Evolutionary conservation across 768 basidiomycete genomes (phyloP), one percentile per base, ranked within the genome.

Genomic region (Rhizopogon salebrosus): DNA sequence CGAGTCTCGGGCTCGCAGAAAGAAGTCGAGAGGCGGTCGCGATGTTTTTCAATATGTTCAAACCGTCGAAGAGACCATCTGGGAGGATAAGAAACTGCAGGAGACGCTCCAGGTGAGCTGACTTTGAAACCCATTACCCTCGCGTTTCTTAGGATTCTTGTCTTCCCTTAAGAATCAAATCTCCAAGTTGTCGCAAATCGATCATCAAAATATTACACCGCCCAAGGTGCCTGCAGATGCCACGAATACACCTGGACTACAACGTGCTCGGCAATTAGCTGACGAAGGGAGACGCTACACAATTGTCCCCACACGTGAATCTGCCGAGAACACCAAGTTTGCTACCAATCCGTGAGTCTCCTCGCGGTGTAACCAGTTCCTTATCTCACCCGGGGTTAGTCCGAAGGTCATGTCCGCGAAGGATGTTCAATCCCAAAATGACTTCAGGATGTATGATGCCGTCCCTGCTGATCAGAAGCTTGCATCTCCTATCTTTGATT

Each of bases 11-110:
- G 66, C 74, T 37, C 79, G 76, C 29, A 70, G 81, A 53, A 89
- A 89, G 70, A 89, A 82, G 63, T 75, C 82, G 4, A 76, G 80
- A 8, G 73, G 68, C 24, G 72, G 67, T 3, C 18, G 76, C 24
- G 83, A 83, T 39, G 78, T 92, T 24, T 92, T 92, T 59, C 84
- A 90, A 64, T 90, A 89, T 66, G 87, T 87, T 0, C 83, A 85
- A 60, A 92, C 89, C 0, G 83, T 92, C 18, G 89, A 91, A 57
- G 71, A 76, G 24, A 77, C 75, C 31, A 80, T 74, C 27, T 91
- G 87, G 87, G 73, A 84, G 39, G 80, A 88, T 63, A 79, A 77
- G 41, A 65, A 71, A 54, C 66, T 71, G 48, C 77, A 81, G 58
- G 78, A 78, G 61, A 79, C 75, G 37, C 76, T 92, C 16, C 80